phyloP scores from a whole-genome alignment of 177 flowering plant species.

The Tripterygium wilfordii region DNA sequence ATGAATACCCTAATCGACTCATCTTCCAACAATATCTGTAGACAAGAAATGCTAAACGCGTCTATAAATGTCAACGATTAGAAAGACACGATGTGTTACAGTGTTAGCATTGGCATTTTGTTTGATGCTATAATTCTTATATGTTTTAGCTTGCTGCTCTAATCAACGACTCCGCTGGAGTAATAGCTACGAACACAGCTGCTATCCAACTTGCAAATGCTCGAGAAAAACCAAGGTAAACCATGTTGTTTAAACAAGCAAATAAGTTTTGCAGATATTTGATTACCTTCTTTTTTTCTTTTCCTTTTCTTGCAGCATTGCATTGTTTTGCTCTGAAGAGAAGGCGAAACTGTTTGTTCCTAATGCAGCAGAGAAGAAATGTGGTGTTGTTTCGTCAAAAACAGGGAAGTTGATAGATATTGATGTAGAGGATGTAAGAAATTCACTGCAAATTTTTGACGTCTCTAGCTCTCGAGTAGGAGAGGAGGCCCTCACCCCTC shows the following conservation, averaged over 20 bases:
- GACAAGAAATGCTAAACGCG: too few relatives aligned
- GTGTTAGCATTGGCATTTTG: too few relatives aligned
- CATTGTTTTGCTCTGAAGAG: slow-evolving; percentile 59
- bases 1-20: slow-evolving; percentile 4
- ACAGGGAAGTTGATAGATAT: slow-evolving; percentile 70
- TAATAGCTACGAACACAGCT: slow-evolving; percentile 83
- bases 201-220: slow-evolving; percentile 88
- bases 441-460: slow-evolving; percentile 45
- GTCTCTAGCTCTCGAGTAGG: slow-evolving; percentile 53
- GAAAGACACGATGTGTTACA: too few relatives aligned
- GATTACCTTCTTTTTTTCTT: background rate
- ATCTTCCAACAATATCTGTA: background rate
- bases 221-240: slow-evolving; percentile 76
- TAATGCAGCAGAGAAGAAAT: slow-evolving; percentile 62
- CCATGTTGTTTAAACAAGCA: background rate
- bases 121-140: too few relatives aligned
- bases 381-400: slow-evolving; percentile 51
- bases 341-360: slow-evolving; percentile 72
- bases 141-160: slow-evolving; percentile 67
- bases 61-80: too few relatives aligned
- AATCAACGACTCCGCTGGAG: slow-evolving; percentile 79
- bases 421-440: slow-evolving; percentile 54
- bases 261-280: background rate
- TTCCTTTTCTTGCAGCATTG: slow-evolving; percentile 53
- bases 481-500: too few relatives aligned